Base-by-base conservation (phyloP, 768 basidiomycete genomes). In the Rhodosporidiobolus sp. region DNA sequence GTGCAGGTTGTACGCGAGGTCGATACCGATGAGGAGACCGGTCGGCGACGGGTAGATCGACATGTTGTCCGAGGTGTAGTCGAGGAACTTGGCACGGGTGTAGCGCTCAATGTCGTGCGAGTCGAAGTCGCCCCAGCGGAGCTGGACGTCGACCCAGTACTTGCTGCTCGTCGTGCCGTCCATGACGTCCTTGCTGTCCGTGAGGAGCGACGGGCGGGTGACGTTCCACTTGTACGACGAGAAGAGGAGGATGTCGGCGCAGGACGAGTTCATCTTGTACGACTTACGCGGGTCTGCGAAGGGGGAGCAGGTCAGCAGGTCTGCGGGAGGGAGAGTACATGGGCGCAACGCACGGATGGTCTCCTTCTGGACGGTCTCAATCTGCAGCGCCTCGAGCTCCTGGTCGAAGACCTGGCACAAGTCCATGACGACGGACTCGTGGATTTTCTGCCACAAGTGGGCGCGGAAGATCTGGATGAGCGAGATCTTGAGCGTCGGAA, bases 191-290 rank as follows among this genome's bases (percentile, higher is more conserved):
- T 97, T 96, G 79, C 90, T 91, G 78, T 99, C 95, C 12, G 94
- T 94, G 34, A 94, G 89, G 34, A 99, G 87, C 7, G 93, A 95
- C 3, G 96, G 96, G 28, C 95, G 88, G 9, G 94, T 88, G 71
- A 98, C 96, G 81, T 96, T 97, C 96, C 96, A 99, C 87, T 90
- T 81, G 73, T 81, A 80, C 14, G 50, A 90, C 20, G 94, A 96
- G 87, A 99, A 98, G 62, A 99, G 85, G 28, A 99, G 85, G 79
- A 99, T 95, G 79, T 99, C 96, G 63, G 95, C 95, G 76, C 95
- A 97, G n/a, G 94, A 95, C 14, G 94, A 96, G 83, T 99, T 99
- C 96, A 99, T 98, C 87, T 99, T 99, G 87, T 99, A 99, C 85
- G 93, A 96, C 86, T 97, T 97, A 83, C 95, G 91, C 78, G 95